Conservation (phyloP, 176 grass and related monocot genomes). For the Bolboschoenus planiculmis region DNA sequence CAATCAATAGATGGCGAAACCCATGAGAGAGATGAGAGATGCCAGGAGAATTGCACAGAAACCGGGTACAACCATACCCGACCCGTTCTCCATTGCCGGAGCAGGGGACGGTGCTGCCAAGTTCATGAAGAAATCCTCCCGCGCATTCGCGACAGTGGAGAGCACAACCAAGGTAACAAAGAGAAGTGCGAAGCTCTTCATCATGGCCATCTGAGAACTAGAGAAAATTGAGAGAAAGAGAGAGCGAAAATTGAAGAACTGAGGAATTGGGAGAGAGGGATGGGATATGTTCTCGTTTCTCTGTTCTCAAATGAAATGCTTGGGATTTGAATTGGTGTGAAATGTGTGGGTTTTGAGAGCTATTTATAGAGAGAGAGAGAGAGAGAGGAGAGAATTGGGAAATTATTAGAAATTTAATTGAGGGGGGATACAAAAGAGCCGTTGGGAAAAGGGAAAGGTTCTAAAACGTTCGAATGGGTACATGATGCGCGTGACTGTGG, state of each 20-base stretch:
- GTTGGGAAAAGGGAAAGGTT: conserved; percentile 31
- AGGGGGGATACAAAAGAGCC: conserved; percentile 16
- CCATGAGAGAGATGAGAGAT: conserved; percentile 32
- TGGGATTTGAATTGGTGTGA: background rate
- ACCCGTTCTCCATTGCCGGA: conserved; percentile 7
- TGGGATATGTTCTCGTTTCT: conserved; percentile 1
- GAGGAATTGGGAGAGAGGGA: background rate
- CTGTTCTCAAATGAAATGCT: conserved; percentile 24
- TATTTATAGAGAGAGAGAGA: conserved; percentile 38
- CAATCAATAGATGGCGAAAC: conserved; percentile 42
- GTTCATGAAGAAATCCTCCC: conserved; percentile 1
- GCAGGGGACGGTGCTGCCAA: conserved; percentile 33
- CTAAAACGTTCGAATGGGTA: conserved; percentile 56
- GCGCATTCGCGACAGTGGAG: background rate
- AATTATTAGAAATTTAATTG: conserved; percentile 12
- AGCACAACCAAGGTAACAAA: conserved; percentile 10
- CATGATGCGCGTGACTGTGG: background rate
- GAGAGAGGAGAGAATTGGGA: too few relatives aligned
- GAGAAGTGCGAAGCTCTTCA: conserved; percentile 36
- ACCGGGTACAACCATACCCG: conserved; percentile 24
- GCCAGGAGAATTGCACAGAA: conserved; percentile 42
- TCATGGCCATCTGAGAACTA: conserved; percentile 31
- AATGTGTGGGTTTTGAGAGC: background rate
- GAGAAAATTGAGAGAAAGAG: conserved; percentile 1
- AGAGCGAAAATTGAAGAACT: conserved; percentile 3